phyloP scores from a whole-genome alignment of 352 stramenopile species.

The Phytophthora agathidicida region DNA sequence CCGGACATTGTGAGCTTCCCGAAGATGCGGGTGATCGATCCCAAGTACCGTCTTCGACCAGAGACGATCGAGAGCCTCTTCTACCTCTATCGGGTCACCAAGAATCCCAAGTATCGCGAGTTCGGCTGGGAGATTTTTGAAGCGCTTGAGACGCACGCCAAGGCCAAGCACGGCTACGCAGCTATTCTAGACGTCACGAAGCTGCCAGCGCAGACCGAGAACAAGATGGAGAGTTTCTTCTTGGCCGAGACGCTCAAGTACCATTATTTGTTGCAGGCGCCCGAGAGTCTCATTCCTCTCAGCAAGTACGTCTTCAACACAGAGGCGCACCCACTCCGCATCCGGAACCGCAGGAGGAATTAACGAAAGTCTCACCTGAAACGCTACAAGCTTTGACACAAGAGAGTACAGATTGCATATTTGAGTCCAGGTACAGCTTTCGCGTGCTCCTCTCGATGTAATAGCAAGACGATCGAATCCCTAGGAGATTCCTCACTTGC shows the following conservation, averaged over 20 bases:
- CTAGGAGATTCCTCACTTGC: not conserved
- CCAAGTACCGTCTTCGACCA: conserved; percentile 94
- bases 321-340: conserved; percentile 93
- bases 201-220: conserved; percentile 66
- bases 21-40: conserved; percentile 55
- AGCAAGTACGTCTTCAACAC: conserved; percentile 97
- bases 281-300: conserved; percentile 84
- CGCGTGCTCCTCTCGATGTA: no score
- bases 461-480: conserved; percentile 8
- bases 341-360: conserved; percentile 40
- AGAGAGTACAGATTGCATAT: conserved; percentile 6
- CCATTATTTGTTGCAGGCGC: conserved; percentile 94
- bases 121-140: conserved; percentile 97
- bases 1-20: conserved; percentile 94
- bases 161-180: conserved; percentile 90
- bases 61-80: conserved; percentile 97
- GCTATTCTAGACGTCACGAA: conserved; percentile 57
- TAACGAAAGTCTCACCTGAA: not conserved
- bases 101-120: conserved; percentile 94
- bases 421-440: not conserved
- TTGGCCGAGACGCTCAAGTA: conserved; percentile 99
- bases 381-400: not conserved
- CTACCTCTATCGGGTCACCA: conserved; percentile 95
- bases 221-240: conserved; percentile 99
- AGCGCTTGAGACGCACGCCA: conserved; percentile 92